Base-by-base conservation (phyloP, 768 basidiomycete genomes). In the Dacryopinax primogenitus region DNA sequence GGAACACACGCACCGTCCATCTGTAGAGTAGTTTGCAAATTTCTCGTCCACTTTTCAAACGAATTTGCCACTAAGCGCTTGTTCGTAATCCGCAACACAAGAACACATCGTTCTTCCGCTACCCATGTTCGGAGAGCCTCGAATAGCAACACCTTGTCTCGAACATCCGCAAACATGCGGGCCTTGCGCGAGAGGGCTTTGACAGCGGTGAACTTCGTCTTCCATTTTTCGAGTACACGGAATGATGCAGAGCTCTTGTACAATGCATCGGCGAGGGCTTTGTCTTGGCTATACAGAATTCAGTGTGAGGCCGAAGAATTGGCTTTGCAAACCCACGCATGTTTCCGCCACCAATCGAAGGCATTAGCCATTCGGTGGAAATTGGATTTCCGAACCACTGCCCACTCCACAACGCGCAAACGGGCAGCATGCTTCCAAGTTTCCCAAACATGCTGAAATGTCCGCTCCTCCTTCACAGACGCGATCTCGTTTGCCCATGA, bases 401-500 rank as follows among this genome's bases (percentile, higher is more conserved):
- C 51, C 51, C 51, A 58, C 26, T 58, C 51, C 3, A 58, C 26
- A 13, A 58, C 51, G 6, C 51, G 11, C 51, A 58, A 18, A 23
- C 51, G 11, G 13, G 51, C 51, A 3, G 9, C 51, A 21, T 58
- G 51, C 51, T 21, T 58, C 51, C 51, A 58, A 9, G 51, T 30
- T 30, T 58, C 13, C 51, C 51, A 58, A 6, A 30, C 26, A 30
- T 13, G 11, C 51, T 9, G 11, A 18, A 58, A 58, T 21, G 32
- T 21, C 51, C 51, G 51, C 51, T 58, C 51, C 26, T 58, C 51
- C 51, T 58, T 58, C 26, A 58, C 51, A 11, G 51, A 23, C 18
- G 30, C 51, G 51, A 58, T 58, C 26, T 58, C 51, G 51, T 58
- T 18, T 6, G 51, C 51, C 51, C 51, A 58, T 3, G 51, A 23